Evolutionary conservation across 2,329 filamentous ascomycete species (phyloP).

Genomic region (Apiospora aurea): DNA sequence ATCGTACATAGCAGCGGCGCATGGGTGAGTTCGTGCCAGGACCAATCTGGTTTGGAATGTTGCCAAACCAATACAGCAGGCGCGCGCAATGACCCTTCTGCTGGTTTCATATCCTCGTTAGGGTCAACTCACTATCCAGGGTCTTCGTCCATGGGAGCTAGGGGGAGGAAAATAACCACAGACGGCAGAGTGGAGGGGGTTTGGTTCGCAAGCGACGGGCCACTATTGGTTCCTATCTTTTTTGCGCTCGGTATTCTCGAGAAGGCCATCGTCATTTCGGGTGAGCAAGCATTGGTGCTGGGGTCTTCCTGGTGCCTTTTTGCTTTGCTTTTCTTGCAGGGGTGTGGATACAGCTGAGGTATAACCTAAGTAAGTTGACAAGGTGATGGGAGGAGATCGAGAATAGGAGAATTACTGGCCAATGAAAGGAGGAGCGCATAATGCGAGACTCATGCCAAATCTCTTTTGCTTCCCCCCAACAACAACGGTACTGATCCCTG

Average conservation of each 20-base stretch:
- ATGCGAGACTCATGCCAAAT: slow-evolving; percentile 1
- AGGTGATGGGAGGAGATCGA: neutral
- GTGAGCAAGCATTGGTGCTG: neutral
- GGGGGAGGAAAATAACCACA: neutral
- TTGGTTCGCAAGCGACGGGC: neutral
- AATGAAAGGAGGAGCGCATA: slow-evolving; percentile 8
- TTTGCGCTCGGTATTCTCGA: neutral
- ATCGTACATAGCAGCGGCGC: neutral
- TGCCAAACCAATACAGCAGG: neutral
- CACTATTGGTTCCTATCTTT: neutral
- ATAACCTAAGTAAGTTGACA: neutral
- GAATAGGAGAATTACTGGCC: neutral
- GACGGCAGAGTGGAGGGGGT: neutral
- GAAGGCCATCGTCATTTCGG: slow-evolving; percentile 13
- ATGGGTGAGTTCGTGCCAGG: neutral
- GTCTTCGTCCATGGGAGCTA: neutral
- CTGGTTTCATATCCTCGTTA: slow-evolving; percentile 3
- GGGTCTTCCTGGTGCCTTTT: neutral
- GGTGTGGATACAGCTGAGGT: slow-evolving; percentile 11
- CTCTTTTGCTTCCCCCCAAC: neutral
- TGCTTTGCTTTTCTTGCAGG: neutral
- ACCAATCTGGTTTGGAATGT: neutral
- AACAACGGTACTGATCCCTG: neutral
- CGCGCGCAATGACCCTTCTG: slow-evolving; percentile 12
- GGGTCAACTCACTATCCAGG: slow-evolving; percentile 1